Evolutionary conservation across 163 green algal species (phyloP), one percentile per base, ranked within the genome.

Genomic region (Smithsoniella earleae): DNA sequence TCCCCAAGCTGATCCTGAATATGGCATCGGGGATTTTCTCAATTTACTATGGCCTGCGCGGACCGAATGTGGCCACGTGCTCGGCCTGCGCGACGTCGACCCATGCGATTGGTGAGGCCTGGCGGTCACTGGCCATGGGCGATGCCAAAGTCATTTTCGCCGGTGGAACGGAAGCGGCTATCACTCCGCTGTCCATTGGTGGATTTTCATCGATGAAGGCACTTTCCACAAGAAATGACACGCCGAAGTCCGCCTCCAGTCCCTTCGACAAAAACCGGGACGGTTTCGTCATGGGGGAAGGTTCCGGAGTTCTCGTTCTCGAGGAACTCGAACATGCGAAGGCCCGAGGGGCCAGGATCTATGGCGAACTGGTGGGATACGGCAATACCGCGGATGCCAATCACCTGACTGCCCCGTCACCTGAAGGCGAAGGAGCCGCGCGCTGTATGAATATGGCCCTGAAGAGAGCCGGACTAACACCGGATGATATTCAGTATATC

Each of bases 231-330:
- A 66, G 33, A 1, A 92, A 92, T 44, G 75, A 85, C 37, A 65
- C 77, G 36, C 0, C 82, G 78, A 5, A 34, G 54, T 3, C 37
- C 38, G 85, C 89, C 0, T 91, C 84, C n/a, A 76, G 91, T 16
- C 92, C 92, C 1, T 98, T 96, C 85, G 91, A 98, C 64, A 73
- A 62, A 1, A 58, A 46, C 1, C 82, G 92, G 8, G 87, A 89
- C 76, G 92, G 92, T 20, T 98, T 98, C 86, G 92, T 98, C 44
- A 87, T 98, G 76, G 90, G 88, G 0, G 92, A 98, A 81, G 92
- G 92, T 0, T 89, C 92, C 8, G 49, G 49, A 0, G 82, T 92
- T 46, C 22, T 96, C 73, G 81, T 97, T 73, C 76, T 97, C 46
- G 92, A 97, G 76, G 83, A 88, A 58, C 36, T 89, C 36, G 75